A percentile compares a stretch with the other conserved stretches of the same genome.
Conservation (phyloP, 1,284 basidiomycete genomes). For the Leccinum fuscescens region DNA sequence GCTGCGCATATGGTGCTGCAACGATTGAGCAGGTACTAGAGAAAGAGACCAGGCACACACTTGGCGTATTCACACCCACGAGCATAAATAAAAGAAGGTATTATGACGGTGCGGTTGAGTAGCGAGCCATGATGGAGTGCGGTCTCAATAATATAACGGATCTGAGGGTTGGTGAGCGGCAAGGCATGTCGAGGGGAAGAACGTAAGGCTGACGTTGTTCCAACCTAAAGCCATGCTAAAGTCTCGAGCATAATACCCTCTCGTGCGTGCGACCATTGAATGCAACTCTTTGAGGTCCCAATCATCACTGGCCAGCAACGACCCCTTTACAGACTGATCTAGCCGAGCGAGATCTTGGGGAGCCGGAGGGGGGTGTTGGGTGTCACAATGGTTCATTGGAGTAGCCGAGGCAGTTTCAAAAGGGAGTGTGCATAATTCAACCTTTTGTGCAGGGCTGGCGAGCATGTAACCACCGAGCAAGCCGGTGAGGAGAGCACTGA, state of each 20-base stretch:
- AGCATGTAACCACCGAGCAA: slow-evolving; percentile 30
- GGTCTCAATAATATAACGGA: slow-evolving; percentile 42
- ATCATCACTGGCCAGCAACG: slow-evolving; percentile 20
- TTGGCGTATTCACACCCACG: slow-evolving; percentile 39
- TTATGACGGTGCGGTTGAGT: slow-evolving; percentile 37
- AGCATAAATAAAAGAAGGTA: slow-evolving; percentile 42
- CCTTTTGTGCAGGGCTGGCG: slow-evolving; percentile 12
- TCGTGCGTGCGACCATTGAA: slow-evolving; percentile 22
- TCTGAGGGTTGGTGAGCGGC: slow-evolving; percentile 24
- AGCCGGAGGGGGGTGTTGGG: neutral
- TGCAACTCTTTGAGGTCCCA: slow-evolving; percentile 23
- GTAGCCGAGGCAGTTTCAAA: slow-evolving; percentile 4
- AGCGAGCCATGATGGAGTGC: slow-evolving; percentile 39
- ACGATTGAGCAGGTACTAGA: neutral
- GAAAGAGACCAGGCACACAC: slow-evolving; percentile 16
- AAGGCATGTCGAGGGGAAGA: neutral
- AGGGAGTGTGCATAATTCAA: slow-evolving; percentile 23
- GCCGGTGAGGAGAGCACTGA: slow-evolving; percentile 23
- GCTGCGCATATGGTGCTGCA: slow-evolving; percentile 31
- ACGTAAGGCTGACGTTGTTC: slow-evolving; percentile 31
- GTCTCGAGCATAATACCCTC: slow-evolving; percentile 34
- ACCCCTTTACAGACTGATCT: slow-evolving; percentile 1
- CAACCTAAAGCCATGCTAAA: slow-evolving; percentile 33
- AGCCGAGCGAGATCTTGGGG: neutral
- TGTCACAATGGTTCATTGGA: neutral